Evolutionary conservation across 1,284 basidiomycete genomes (phyloP), one percentile per base, ranked within the genome.

Genomic region (Trametes versicolor): DNA sequence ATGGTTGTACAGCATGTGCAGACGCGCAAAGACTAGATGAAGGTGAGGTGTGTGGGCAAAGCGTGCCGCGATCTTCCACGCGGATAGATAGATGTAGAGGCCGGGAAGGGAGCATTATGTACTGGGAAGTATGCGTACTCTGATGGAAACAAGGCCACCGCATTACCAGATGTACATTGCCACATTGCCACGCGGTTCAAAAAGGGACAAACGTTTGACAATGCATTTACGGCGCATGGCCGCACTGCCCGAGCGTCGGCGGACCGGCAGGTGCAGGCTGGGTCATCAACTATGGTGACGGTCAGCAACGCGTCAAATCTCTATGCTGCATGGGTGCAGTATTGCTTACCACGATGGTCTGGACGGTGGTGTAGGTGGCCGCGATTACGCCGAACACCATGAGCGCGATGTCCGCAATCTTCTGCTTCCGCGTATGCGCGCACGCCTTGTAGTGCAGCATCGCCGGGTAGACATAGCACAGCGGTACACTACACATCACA

Each of bases 391-490:
- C 98, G 76, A 99, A 98, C 3, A 88, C 75, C 71, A 97, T 88
- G 70, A 99, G 82, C 4, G 85, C 79, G 47, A 92, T 89, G 78
- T 99, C 98, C 12, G 85, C 81, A 0, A 85, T 66, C 76, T 93
- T 96, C 74, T 92, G 85, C 67, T 76, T 85, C 58, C 85, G 81
- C 0, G 93, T 96, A 62, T 82, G 85, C 3, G 97, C 94, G 71
- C 91, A 91, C 2, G 94, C 96, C 77, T 89, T 94, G 78, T 96
- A 92, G 77, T 99, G 97, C 60, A 99, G 81, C 88, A 99, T 88
- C 1, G 97, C 92, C 5, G 96, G 97, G 75, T 98, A 98, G 55
- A 97, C 91, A 76, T 94, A 98, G 78, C 96, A 98, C 60, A 99
- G 82, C 7, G 97, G 97, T 8, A 98, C 91, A 75, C 96, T 96